Conservation (phyloP, 495 filamentous ascomycete genomes). For the Pyrenula aspistea region DNA sequence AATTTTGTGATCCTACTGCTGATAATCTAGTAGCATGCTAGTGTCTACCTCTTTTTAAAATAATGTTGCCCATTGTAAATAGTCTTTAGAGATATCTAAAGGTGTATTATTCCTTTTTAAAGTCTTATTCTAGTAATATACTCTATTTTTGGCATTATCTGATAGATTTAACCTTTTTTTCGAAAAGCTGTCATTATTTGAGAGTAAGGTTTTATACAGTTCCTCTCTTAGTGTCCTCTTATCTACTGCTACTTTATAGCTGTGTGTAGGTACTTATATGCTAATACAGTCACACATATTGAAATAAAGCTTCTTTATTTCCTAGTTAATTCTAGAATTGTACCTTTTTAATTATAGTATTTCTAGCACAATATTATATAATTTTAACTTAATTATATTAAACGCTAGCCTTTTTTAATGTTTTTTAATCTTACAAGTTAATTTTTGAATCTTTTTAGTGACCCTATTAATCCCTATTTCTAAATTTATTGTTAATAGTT, state of each 20-base stretch:
- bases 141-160: not conserved
- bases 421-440: too few relatives aligned
- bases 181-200: not conserved
- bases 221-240: not conserved
- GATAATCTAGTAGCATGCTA: not conserved
- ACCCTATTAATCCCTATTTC: too few relatives aligned
- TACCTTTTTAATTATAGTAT: conserved; percentile 1
- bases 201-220: not conserved
- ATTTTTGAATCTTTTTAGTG: too few relatives aligned
- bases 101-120: too few relatives aligned
- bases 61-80: not conserved
- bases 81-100: not conserved
- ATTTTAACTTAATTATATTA: too few relatives aligned
- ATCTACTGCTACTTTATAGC: not conserved
- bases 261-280: conserved; percentile 1
- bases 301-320: not conserved
- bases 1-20: not conserved
- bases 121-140: not conserved
- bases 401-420: too few relatives aligned
- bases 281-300: conserved; percentile 1
- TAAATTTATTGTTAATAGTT: too few relatives aligned
- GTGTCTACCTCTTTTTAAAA: not conserved
- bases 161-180: not conserved
- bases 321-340: not conserved
- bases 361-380: not conserved